Conservation (phyloP, 306 rosid species). For the Vigna hirtella region DNA sequence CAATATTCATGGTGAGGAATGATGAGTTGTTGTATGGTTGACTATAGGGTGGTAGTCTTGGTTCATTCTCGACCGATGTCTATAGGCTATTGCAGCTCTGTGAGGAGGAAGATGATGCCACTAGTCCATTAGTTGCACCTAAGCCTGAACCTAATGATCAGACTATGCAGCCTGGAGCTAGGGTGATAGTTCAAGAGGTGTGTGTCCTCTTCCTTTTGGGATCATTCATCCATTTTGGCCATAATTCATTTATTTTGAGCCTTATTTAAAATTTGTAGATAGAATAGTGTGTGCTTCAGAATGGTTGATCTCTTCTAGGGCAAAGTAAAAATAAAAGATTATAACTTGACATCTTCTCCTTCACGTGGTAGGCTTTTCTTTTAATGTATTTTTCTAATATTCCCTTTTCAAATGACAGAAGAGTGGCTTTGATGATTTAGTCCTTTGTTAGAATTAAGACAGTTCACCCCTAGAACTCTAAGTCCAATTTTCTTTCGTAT, state of each 20-base stretch:
- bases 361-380: not conserved
- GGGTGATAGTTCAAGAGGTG: constrained; percentile 62
- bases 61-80: constrained; percentile 86
- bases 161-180: constrained; percentile 54
- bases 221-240: constrained; percentile 15
- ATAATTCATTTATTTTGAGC: not conserved
- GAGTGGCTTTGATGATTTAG: not conserved
- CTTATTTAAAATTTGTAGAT: not conserved
- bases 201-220: constrained; percentile 25
- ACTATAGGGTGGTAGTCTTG: constrained; percentile 79
- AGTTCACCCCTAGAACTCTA: constrained; percentile 8
- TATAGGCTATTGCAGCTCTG: constrained; percentile 76
- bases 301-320: constrained; percentile 17
- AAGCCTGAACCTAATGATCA: constrained; percentile 76
- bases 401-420: not conserved
- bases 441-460: not conserved
- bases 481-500: not conserved
- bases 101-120: constrained; percentile 94
- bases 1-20: constrained; percentile 37
- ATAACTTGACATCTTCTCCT: not conserved
- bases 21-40: constrained; percentile 50
- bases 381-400: not conserved
- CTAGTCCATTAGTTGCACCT: constrained; percentile 81
- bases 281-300: constrained; percentile 5
- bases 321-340: not conserved